These are phyloP conservation scores for Phytophthora sp. DNA, from an alignment of 352 stramenopile species.

Conservation along the genomic window DNA sequence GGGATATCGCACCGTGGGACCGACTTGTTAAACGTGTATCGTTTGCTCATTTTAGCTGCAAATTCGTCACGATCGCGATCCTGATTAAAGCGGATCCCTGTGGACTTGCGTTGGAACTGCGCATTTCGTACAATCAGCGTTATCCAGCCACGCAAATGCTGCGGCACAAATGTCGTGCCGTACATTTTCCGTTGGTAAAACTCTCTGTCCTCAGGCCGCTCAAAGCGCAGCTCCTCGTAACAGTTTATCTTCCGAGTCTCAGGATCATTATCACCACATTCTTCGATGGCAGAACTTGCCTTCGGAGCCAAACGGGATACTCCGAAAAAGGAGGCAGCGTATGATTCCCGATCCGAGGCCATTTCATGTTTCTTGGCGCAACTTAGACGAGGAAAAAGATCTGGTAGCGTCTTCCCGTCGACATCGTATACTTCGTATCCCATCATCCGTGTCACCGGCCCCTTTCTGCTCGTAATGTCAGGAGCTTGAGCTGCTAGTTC, in stretches of 20 bases:
- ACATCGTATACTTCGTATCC: slow-evolving; percentile 45
- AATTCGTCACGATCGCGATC: slow-evolving; percentile 66
- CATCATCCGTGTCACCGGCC: slow-evolving; percentile 16
- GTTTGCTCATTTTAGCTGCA: slow-evolving; percentile 44
- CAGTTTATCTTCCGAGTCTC: slow-evolving; percentile 26
- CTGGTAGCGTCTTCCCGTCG: slow-evolving; percentile 29
- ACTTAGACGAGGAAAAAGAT: slow-evolving; percentile 39
- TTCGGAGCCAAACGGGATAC: slow-evolving; percentile 32
- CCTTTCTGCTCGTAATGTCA: slow-evolving; percentile 5
- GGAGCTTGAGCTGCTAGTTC: slow-evolving; percentile 22
- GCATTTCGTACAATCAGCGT: slow-evolving; percentile 58
- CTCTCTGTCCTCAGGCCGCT: slow-evolving; percentile 43
- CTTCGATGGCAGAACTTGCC: slow-evolving; percentile 3
- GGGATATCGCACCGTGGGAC: slow-evolving; percentile 58
- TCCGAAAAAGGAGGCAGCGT: slow-evolving; percentile 44
- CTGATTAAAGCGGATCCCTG: slow-evolving; percentile 64
- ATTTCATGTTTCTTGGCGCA: slow-evolving; percentile 43
- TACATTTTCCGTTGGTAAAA: slow-evolving; percentile 64
- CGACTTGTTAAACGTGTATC: slow-evolving; percentile 57
- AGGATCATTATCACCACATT: not conserved
- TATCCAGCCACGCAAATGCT: slow-evolving; percentile 42
- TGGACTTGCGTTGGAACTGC: slow-evolving; percentile 62
- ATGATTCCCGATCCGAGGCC: slow-evolving; percentile 24
- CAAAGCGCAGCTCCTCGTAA: slow-evolving; percentile 55
- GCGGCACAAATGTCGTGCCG: slow-evolving; percentile 58